These are phyloP conservation scores for Aspergillus sp. DNA, from an alignment of 2,329 filamentous ascomycete species.

Conservation along the genomic window DNA sequence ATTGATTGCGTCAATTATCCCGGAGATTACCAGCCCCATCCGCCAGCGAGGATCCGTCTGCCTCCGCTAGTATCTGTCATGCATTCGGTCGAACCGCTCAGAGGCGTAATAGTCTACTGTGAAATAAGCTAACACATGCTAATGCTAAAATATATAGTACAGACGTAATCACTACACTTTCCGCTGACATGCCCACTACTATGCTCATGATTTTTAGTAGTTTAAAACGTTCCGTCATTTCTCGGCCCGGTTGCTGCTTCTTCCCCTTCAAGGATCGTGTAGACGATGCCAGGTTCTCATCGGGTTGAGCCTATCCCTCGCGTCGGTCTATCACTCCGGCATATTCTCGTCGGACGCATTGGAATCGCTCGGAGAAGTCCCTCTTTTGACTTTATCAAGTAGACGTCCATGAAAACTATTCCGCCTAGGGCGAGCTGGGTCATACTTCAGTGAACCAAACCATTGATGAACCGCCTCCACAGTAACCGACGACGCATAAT, in stretches of 20 bases:
- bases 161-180: no score
- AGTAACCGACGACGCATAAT: slow-evolving; percentile 58
- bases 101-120: no score
- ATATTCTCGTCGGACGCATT: not conserved
- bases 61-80: no score
- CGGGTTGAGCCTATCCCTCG: not conserved
- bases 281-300: slow-evolving; percentile 21
- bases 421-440: not conserved
- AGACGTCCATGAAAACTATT: not conserved
- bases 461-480: slow-evolving; percentile 53
- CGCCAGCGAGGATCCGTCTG: no score
- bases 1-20: slow-evolving; percentile 1
- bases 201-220: no score
- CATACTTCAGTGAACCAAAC: slow-evolving; percentile 35
- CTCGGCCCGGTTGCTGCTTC: slow-evolving; percentile 13
- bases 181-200: no score
- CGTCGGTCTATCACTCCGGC: not conserved
- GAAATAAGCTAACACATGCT: not conserved
- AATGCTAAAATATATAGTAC: no score
- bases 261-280: slow-evolving; percentile 39
- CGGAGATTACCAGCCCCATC: not conserved
- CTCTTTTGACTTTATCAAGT: not conserved
- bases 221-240: not conserved
- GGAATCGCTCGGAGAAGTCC: not conserved
- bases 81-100: no score